These are phyloP conservation scores for Leucocoprinus sp. DNA, from an alignment of 768 basidiomycete species.

Conservation along the genomic window DNA sequence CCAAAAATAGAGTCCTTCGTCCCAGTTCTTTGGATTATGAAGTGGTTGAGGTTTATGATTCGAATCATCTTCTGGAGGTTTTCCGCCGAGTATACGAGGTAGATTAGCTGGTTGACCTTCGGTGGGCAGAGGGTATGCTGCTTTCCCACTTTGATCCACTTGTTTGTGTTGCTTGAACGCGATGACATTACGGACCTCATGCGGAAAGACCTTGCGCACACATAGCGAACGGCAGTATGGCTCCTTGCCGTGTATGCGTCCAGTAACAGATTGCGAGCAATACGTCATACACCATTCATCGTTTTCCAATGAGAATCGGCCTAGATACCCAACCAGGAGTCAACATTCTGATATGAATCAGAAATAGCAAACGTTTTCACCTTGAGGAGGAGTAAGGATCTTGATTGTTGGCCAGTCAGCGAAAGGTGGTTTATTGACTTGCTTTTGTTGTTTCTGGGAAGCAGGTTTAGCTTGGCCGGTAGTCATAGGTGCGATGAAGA, in stretches of 20 bases:
- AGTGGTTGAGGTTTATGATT: constrained; percentile 2
- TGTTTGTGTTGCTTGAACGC: constrained; percentile 37
- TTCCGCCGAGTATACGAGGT: constrained; percentile 38
- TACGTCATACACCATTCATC: constrained; percentile 63
- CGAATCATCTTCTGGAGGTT: constrained; percentile 23
- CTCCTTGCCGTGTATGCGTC: constrained; percentile 40
- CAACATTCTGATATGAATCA: constrained; percentile 6
- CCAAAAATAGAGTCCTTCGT: constrained; percentile 75
- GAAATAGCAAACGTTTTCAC: constrained; percentile 19
- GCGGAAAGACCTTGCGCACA: constrained; percentile 57
- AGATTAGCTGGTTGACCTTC: constrained; percentile 52
- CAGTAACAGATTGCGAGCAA: constrained; percentile 48
- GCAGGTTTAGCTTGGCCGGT: constrained; percentile 20
- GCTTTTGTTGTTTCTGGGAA: constrained; percentile 24
- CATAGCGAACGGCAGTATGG: constrained; percentile 54
- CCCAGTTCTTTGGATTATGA: constrained; percentile 44
- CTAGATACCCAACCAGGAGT: constrained; percentile 21
- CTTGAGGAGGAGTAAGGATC: constrained; percentile 44
- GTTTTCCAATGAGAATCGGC: constrained; percentile 47
- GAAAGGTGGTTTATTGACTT: constrained; percentile 29
- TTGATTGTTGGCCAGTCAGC: constrained; percentile 46
- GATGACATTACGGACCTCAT: constrained; percentile 50
- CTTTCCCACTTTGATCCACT: constrained; percentile 35
- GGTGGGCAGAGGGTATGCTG: constrained; percentile 52
- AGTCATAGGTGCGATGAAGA: constrained; percentile 12